These are phyloP conservation scores for Candida ponderosae DNA, from an alignment of 805 yeast species.

Conservation along the genomic window DNA sequence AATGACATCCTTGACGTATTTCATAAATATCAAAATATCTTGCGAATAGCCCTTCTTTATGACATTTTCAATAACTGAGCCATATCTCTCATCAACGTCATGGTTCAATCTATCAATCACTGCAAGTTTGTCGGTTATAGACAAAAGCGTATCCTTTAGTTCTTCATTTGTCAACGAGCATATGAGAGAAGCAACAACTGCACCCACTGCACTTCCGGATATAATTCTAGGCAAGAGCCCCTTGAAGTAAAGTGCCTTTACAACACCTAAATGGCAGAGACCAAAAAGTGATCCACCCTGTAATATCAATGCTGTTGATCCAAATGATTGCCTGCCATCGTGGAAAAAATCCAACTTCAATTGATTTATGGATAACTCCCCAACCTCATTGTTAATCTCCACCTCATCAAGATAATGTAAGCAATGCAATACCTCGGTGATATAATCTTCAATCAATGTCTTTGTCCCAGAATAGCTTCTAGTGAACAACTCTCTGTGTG, in stretches of 20 bases:
- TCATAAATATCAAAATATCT: slow-evolving; percentile 72
- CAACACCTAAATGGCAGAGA: slow-evolving; percentile 87
- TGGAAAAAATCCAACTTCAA: slow-evolving; percentile 69
- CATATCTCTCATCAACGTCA: slow-evolving; percentile 51
- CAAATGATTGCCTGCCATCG: slow-evolving; percentile 81
- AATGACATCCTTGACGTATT: slow-evolving; percentile 65
- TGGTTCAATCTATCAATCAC: slow-evolving; percentile 36
- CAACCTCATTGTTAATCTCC: slow-evolving; percentile 12
- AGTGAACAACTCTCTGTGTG: slow-evolving; percentile 70
- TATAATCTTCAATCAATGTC: slow-evolving; percentile 77
- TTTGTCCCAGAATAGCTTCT: slow-evolving; percentile 87
- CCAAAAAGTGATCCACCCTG: slow-evolving; percentile 97
- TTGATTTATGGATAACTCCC: slow-evolving; percentile 31
- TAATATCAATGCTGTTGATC: slow-evolving; percentile 81
- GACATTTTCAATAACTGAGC: slow-evolving; percentile 68
- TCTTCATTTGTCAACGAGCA: slow-evolving; percentile 69
- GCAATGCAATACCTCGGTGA: slow-evolving; percentile 65
- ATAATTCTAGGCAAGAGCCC: slow-evolving; percentile 77
- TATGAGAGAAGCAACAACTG: slow-evolving; percentile 81
- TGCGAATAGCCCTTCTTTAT: slow-evolving; percentile 78
- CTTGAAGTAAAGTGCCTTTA: slow-evolving; percentile 69
- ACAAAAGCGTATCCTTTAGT: slow-evolving; percentile 33
- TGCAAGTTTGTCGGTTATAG: slow-evolving; percentile 34
- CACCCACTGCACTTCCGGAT: slow-evolving; percentile 91
- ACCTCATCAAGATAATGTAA: slow-evolving; percentile 47